Evolutionary conservation across 345 rosid genomes (phyloP), one percentile per base, ranked within the genome.

Genomic region (Erysimum cheiranthoides): DNA sequence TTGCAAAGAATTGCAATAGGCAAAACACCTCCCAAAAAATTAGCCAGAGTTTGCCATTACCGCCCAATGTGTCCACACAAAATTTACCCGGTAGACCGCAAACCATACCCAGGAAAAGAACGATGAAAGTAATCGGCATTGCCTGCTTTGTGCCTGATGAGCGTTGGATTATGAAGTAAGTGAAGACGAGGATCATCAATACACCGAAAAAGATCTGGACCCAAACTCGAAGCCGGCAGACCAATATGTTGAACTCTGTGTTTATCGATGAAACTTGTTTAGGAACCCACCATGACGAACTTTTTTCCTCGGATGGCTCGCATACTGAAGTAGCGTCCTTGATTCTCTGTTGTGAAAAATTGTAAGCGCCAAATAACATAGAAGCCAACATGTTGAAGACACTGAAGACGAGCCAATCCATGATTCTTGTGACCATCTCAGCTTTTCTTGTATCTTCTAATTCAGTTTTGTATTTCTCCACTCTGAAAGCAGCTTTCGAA

Each of bases 51-150:
- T 76, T 66, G 49, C 98, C 99, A 1, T 82, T 75, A 31, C 99
- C 98, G 11, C 98, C 98, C 28, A 96, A 43, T 0, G 94, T 87
- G 80, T 93, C 98, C 1, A 93, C 87, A 31, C 99, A 90, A 13
- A 89, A 50, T 82, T 90, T 96, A 42, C 94, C 98, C 0, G 90
- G 83, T 39, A 83, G 73, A 67, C 97, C 99, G 61, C 99, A 90
- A 11, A 45, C 71, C 32, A 64, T 61, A 68, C 96, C 99, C 16
- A 93, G 78, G 63, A 93, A 83, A 54, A 95, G 47, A 18, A 95
- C 77, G 7, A 93, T 82, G 82, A 83, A 84, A 27, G 94, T 88
- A 16, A 88, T 54, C 0, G 99, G 97, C 95, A 87, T 92, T 14
- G 85, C 72, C 73, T 85, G 97, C 56, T 73, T 89, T 5, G 88